Evolutionary conservation across 2,329 filamentous ascomycete species (phyloP), one percentile per base, ranked within the genome.

Genomic region (Dryadomyces sulphureus): DNA sequence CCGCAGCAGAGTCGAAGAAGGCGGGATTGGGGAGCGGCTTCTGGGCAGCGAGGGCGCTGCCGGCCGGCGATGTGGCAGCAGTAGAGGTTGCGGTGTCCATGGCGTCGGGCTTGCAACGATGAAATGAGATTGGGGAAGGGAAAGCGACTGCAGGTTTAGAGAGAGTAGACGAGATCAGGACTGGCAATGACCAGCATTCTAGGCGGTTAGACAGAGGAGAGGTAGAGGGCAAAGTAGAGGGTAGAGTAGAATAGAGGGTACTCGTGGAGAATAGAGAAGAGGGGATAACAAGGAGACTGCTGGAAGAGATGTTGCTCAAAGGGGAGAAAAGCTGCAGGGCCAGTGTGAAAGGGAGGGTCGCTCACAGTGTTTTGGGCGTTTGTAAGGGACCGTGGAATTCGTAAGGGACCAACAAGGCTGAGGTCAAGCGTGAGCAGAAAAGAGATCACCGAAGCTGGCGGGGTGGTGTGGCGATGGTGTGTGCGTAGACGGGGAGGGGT

Each of bases 51-150:
- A 70, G 54, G 38, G 59, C 56, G 44, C 53, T 55, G 46, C 61
- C 58, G 48, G 57, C 58, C 51, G 78, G 78, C 22, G 62, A 72
- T 36, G 71, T 65, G 59, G 76, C 72, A 22, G 81, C 84, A 0
- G 82, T 81, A 2, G 81, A 84, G 49, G 72, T 60, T 45, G 62
- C 61, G 50, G 75, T 72, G 49, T 72, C 70, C 52, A 57, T 52
- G 21, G 54, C 41, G 43, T 53, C 21, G 21, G 12, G 41, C 19
- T 21, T 60, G 61, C 32, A 61, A n/a, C n/a, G n/a, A n/a, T n/a
- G n/a, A n/a, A n/a, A n/a, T n/a, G n/a, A n/a, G n/a, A n/a, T n/a
- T n/a, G n/a, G n/a, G 27, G 11, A 32, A 32, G 5, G 11, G 27
- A 9, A 32, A 32, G 27, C 11, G 27, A 32, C 27, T 8, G 27